A percentile compares a stretch with the other conserved stretches of the same genome.
phyloP scores from a whole-genome alignment of 495 filamentous ascomycete species.

The Bacidia gigantensis region DNA sequence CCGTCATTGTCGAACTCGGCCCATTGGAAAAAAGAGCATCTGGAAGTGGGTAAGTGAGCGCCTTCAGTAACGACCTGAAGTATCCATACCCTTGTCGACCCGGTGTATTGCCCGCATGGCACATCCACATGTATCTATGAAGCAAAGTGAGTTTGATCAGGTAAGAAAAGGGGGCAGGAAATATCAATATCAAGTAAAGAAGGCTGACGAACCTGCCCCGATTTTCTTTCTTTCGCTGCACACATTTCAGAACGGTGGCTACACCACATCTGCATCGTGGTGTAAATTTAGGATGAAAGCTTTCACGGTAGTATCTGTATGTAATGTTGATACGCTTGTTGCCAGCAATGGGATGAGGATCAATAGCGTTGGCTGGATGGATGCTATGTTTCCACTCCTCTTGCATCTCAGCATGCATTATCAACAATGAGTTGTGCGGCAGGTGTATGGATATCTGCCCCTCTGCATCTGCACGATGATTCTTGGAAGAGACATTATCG shows the following conservation, averaged over 20 bases:
- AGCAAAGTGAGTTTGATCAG: background rate
- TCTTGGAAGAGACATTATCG: conserved; percentile 21
- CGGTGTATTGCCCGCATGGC: conserved; percentile 60
- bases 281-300: conserved; percentile 52
- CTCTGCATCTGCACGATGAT: conserved; percentile 39
- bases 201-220: conserved; percentile 40
- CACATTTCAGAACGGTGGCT: conserved; percentile 61
- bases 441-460: conserved; percentile 86
- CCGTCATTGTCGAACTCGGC: conserved; percentile 82
- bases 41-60: conserved; percentile 9
- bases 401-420: conserved; percentile 85
- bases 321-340: conserved; percentile 82
- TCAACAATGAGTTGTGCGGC: conserved; percentile 79
- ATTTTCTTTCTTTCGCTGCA: conserved; percentile 60
- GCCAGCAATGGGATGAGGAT: conserved; percentile 68
- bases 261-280: conserved; percentile 51
- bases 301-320: conserved; percentile 71
- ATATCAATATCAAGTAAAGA: conserved; percentile 40
- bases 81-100: conserved; percentile 45
- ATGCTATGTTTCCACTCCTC: conserved; percentile 52
- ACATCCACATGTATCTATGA: conserved; percentile 64
- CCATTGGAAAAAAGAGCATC: conserved; percentile 77
- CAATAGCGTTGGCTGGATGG: conserved; percentile 54
- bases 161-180: background rate
- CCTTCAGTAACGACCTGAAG: background rate